Percentiles rank a stretch among this genome's conserved stretches.
Evolutionary conservation across 1,139 yeast genomes (phyloP).

Genomic region (Pichia sp.): DNA sequence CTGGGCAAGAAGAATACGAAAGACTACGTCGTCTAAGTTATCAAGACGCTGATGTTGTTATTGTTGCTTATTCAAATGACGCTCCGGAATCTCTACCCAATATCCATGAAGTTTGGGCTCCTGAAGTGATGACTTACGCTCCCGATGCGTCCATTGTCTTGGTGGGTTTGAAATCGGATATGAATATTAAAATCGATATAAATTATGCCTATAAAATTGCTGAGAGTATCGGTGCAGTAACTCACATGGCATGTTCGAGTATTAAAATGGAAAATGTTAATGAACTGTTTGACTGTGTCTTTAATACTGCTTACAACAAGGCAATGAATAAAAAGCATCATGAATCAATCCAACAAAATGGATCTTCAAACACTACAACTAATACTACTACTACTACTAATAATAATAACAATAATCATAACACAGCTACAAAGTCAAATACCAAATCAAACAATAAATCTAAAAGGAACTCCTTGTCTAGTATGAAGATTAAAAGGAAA

Average conservation of each 20-base stretch:
- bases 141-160: conserved; percentile 70
- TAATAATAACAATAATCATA: too few species aligned
- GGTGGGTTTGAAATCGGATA: conserved; percentile 76
- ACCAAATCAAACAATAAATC: not conserved
- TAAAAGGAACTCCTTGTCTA: conserved; percentile 1
- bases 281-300: conserved; percentile 51
- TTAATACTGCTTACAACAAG: conserved; percentile 23
- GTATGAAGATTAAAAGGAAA: conserved; percentile 2
- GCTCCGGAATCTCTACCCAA: conserved; percentile 59
- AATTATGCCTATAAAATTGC: conserved; percentile 41
- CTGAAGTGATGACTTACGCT: conserved; percentile 79
- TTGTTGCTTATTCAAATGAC: conserved; percentile 72
- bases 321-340: conserved; percentile 7
- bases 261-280: conserved; percentile 59
- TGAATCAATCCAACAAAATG: not conserved
- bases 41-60: conserved; percentile 69
- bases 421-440: not conserved
- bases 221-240: conserved; percentile 60
- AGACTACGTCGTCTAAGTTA: conserved; percentile 76
- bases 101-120: conserved; percentile 77
- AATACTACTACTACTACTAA: not conserved
- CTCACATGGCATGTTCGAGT: conserved; percentile 78
- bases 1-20: conserved; percentile 91
- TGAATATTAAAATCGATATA: conserved; percentile 30
- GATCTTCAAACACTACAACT: not conserved